Evolutionary conservation across 2,329 filamentous ascomycete species (phyloP).

Genomic region (Diaporthe citriasiana): DNA sequence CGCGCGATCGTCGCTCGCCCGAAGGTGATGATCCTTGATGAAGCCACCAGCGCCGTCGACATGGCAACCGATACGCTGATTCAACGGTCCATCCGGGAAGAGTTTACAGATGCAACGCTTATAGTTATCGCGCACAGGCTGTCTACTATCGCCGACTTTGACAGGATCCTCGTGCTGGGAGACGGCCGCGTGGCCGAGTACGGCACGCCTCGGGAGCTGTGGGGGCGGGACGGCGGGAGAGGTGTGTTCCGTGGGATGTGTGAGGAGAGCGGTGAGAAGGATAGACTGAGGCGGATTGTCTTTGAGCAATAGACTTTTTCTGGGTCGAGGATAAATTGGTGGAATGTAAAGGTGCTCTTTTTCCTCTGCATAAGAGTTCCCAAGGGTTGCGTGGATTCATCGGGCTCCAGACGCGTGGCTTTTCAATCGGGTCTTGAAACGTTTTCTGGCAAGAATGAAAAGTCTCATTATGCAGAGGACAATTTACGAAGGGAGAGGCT

Average conservation of each 20-base stretch:
- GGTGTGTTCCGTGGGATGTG: slow-evolving; percentile 75
- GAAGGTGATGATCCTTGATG: slow-evolving; percentile 84
- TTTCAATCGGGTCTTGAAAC: neutral
- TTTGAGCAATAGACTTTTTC: slow-evolving; percentile 46
- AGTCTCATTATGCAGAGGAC: neutral
- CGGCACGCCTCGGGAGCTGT: slow-evolving; percentile 74
- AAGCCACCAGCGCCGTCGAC: slow-evolving; percentile 84
- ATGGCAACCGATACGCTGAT: slow-evolving; percentile 83
- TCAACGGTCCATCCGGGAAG: slow-evolving; percentile 79
- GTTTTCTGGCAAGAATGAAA: neutral
- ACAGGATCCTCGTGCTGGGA: slow-evolving; percentile 78
- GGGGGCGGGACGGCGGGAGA: slow-evolving; percentile 60
- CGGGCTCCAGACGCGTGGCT: neutral
- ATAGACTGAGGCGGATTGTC: slow-evolving; percentile 64
- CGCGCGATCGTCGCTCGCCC: slow-evolving; percentile 79
- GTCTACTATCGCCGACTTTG: slow-evolving; percentile 83
- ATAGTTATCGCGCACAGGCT: slow-evolving; percentile 83
- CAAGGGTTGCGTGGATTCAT: neutral
- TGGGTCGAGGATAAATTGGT: neutral
- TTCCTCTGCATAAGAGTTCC: neutral
- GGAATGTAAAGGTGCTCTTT: neutral
- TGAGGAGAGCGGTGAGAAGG: slow-evolving; percentile 71
- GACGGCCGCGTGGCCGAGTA: slow-evolving; percentile 78
- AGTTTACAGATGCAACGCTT: slow-evolving; percentile 77
- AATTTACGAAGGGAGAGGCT: neutral